phyloP scores from a whole-genome alignment of 306 rosid genomes.

The Heteromeles arbutifolia region DNA sequence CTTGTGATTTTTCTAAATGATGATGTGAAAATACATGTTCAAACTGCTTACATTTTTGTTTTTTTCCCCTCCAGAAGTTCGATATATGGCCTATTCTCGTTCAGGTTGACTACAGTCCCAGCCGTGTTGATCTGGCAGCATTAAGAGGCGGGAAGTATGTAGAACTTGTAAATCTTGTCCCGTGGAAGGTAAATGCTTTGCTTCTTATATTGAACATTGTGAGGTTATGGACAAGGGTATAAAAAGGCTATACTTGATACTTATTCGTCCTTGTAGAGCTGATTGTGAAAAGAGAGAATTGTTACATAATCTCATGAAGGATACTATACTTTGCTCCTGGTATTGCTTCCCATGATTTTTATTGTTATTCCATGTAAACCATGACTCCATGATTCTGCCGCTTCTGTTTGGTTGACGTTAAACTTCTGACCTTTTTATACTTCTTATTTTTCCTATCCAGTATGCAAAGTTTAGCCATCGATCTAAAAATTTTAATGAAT shows the following conservation, averaged over 20 bases:
- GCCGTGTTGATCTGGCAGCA: conserved; percentile 78
- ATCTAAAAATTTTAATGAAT: not conserved
- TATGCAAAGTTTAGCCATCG: not conserved
- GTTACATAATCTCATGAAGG: not conserved
- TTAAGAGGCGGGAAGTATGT: conserved; percentile 80
- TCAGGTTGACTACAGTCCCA: conserved; percentile 90
- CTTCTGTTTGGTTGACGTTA: not conserved
- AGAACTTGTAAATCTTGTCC: conserved; percentile 89
- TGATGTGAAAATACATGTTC: no score
- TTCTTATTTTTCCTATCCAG: not conserved
- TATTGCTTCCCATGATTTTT: not conserved
- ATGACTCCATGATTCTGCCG: not conserved
- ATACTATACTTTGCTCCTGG: not conserved
- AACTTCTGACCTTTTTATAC: no score
- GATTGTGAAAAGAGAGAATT: not conserved
- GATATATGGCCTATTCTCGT: conserved; percentile 77
- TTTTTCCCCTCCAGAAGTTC: conserved; percentile 61
- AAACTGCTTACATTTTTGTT: conserved; percentile 21
- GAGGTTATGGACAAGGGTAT: not conserved
- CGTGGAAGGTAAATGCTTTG: conserved; percentile 71
- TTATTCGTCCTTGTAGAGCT: not conserved
- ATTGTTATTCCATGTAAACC: not conserved
- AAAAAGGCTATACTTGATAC: not conserved
- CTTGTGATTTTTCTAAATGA: conserved; percentile 4
- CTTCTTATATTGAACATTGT: not conserved